Evolutionary conservation across 257 asterid genomes (phyloP), one percentile per base, ranked within the genome.

Genomic region (Striga asiatica): DNA sequence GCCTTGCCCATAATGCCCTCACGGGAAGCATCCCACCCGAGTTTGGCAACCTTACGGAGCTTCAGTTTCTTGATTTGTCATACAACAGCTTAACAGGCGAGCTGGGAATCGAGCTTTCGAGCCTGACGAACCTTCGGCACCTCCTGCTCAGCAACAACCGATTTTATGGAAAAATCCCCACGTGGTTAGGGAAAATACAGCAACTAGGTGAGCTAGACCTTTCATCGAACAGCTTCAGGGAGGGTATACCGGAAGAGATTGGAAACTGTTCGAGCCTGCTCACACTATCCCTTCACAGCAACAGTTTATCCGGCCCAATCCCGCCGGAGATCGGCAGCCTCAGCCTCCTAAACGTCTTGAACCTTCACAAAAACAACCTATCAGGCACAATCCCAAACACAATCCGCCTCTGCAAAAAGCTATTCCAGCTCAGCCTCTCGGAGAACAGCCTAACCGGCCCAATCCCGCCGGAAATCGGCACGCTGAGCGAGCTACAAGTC

Each of bases 131-230:
- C 12, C 93, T 89, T 89, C 9, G 97, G 6, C 97, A 85, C 67
- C 73, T 89, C 22, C 81, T 85, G 12, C 82, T 89, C 1, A 76
- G 65, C 67, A 72, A 77, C 24, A 85, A 85, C 17, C 64, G 66
- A 12, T 66, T 85, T 23, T 72, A 77, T 0, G 91, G 97, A 1
- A 25, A 8, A 2, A 69, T 89, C 3, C 96, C 97, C 6, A 28
- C 46, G 41, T 85, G 94, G 94, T 49, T 89, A 12, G 96, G 97
- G 8, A 75, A 63, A 34, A 60, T 78, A 34, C 62, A 75, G 17
- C 76, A 75, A 27, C 74, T 89, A 11, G 97, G 97, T 6, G 97
- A 85, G 48, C 71, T 89, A 12, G 94, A 89, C 43, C 73, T 89
- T 64, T 89, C 93, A 8, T 83, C 64, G 24, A 89, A 89, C 37